phyloP scores from a whole-genome alignment of 1,284 basidiomycete species.

The Cutaneotrichosporon spelunceum region DNA sequence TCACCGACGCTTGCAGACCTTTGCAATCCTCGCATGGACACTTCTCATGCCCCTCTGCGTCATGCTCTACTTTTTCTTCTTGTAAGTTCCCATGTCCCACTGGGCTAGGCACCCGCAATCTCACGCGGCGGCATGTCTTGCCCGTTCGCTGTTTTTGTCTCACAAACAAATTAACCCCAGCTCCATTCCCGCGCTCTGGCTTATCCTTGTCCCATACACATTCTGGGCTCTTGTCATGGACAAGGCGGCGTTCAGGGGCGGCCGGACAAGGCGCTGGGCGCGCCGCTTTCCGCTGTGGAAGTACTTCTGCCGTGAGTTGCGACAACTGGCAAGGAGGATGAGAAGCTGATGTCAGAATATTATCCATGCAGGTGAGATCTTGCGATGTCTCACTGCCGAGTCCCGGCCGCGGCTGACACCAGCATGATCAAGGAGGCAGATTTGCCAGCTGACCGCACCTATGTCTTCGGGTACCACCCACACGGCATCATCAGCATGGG shows the following conservation, averaged over 20 bases:
- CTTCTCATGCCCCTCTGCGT: conserved; percentile 69
- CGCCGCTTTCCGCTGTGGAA: conserved; percentile 70
- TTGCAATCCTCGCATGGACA: conserved; percentile 83
- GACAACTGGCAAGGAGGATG: too few relatives aligned
- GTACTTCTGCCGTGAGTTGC: conserved; percentile 47
- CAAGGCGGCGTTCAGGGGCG: conserved; percentile 71
- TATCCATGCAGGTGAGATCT: conserved; percentile 62
- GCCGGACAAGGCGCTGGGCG: conserved; percentile 72
- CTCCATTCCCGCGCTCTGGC: conserved; percentile 86
- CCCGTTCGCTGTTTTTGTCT: neutral
- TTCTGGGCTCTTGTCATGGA: conserved; percentile 75
- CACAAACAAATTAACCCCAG: conserved; percentile 53
- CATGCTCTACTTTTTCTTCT: conserved; percentile 69
- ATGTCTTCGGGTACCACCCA: conserved; percentile 96
- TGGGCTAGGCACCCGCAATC: neutral
- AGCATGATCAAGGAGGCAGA: conserved; percentile 65
- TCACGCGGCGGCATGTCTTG: neutral
- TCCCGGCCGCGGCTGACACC: neutral
- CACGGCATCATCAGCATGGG: conserved; percentile 91
- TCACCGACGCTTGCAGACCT: conserved; percentile 70
- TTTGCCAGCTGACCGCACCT: conserved; percentile 82
- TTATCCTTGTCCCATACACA: conserved; percentile 73
- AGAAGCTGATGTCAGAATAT: conserved; percentile 69
- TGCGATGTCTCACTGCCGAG: neutral
- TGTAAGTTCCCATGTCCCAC: conserved; percentile 57